Percentiles rank a stretch among this genome's conserved stretches.
phyloP scores from a whole-genome alignment of 208 protist genomes.

The Leishmania gerbilli region DNA sequence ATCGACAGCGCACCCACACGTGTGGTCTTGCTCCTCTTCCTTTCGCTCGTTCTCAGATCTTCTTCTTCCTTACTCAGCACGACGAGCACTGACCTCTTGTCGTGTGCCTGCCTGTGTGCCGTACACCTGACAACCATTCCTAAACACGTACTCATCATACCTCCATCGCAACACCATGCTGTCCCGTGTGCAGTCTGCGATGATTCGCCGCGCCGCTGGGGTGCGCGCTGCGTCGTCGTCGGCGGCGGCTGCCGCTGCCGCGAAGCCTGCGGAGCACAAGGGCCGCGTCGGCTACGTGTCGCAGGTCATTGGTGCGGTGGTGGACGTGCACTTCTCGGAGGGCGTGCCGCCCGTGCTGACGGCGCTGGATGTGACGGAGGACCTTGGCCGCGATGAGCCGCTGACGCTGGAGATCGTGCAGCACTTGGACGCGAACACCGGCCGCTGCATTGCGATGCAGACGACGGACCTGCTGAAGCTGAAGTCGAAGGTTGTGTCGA shows the following conservation, averaged over 20 bases:
- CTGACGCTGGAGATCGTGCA: conserved; percentile 98
- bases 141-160: background rate
- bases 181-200: conserved; percentile 61
- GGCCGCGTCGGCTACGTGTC: conserved; percentile 83
- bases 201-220: conserved; percentile 35
- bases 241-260: conserved; percentile 16
- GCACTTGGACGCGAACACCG: conserved; percentile 96
- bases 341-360: conserved; percentile 96
- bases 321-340: conserved; percentile 97
- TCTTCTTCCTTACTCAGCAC: background rate
- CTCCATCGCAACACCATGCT: conserved; percentile 36
- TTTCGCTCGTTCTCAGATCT: background rate
- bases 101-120: background rate
- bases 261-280: conserved; percentile 70
- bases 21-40: background rate
- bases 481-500: conserved; percentile 94
- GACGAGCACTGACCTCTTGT: background rate
- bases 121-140: background rate
- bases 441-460: conserved; percentile 98
- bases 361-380: conserved; percentile 93
- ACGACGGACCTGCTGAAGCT: conserved; percentile 97
- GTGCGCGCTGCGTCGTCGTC: conserved; percentile 34
- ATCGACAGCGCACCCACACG: too few relatives aligned
- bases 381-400: conserved; percentile 72
- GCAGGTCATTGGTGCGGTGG: conserved; percentile 98